Evolutionary conservation across 371 early-diverging fungal genomes (phyloP), one percentile per base, ranked within the genome.

Genomic region (Capniomyces stellatus): DNA sequence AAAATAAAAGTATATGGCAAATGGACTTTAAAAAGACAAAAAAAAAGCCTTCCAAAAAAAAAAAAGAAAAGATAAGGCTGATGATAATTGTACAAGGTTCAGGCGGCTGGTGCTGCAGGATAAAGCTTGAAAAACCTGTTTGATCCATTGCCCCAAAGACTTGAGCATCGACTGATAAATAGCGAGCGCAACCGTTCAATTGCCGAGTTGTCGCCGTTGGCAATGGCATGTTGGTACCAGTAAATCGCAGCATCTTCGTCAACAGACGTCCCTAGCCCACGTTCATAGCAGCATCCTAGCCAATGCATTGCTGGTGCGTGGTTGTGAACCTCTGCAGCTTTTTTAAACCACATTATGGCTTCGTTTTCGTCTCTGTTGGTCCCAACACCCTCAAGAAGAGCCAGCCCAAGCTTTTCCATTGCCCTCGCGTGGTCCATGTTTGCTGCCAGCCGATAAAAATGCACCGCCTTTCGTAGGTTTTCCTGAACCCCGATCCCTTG

Each of bases 401-500:
- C 53, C 4, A 52, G 31, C 4, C 43, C 91, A 4, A 86, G 72
- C 62, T 87, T 87, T 66, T 89, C 83, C 64, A 85, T 82, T 24
- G 81, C 81, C 24, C 81, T 66, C 22, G 79, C 74, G 59, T 76
- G 76, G 54, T 74, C 72, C 46, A 81, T 77, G 24, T 71, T 64
- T 0, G 86, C 81, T 15, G 82, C 75, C 43, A 71, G 63, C 13
- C 66, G 60, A 61, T 89, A 87, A 78, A 83, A 85, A 46, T 75
- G 63, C 18, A 82, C 75, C 1, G 89, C 86, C 56, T 75, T 66
- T 21, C 64, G 56, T 22, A 71, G 62, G 56, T 84, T 71, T 54
- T 69, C 62, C 29, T 60, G 54, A n/a, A 75, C 75, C 44, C 87
- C 90, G 31, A 80, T 76, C 12, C 92, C 93, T 59, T 84, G 79